Conservation (phyloP, 2,329 filamentous ascomycete genomes). For the Akanthomyces lecanii region DNA sequence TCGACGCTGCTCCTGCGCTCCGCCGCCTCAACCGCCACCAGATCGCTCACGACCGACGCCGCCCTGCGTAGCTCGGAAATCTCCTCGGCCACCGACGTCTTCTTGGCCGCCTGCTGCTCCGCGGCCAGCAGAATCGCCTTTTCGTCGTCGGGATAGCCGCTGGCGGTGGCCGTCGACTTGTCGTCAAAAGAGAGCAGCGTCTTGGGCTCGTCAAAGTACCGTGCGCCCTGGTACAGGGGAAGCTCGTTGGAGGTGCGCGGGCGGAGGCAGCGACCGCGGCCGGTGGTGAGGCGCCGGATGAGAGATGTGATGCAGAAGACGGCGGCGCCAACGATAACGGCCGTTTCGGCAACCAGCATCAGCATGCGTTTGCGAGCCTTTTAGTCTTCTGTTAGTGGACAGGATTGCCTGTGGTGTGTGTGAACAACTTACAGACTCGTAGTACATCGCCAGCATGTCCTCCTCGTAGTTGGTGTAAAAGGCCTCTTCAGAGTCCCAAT, state of each 20-base stretch:
- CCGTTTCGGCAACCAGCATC: constrained; percentile 28
- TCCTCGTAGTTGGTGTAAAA: neutral
- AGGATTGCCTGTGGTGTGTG: neutral
- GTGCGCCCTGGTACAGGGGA: constrained; percentile 5
- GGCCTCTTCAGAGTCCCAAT: neutral
- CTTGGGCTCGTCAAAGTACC: constrained; percentile 19
- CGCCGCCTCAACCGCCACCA: constrained; percentile 35
- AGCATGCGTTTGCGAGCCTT: constrained; percentile 12
- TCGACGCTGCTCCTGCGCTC: constrained; percentile 8
- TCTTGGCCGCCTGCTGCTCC: neutral
- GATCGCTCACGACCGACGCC: constrained; percentile 35
- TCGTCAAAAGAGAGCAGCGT: constrained; percentile 4
- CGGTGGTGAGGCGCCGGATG: constrained; percentile 18
- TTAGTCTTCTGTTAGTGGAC: neutral
- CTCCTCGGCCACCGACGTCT: constrained; percentile 34
- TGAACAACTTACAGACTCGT: constrained; percentile 5
- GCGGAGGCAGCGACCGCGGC: constrained; percentile 17
- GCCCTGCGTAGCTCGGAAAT: constrained; percentile 36
- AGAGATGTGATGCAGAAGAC: constrained; percentile 21
- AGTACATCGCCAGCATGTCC: neutral
- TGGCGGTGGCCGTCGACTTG: neutral
- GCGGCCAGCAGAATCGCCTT: neutral
- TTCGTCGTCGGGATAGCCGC: neutral
- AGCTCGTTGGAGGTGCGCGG: neutral
- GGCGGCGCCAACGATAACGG: constrained; percentile 37